These are phyloP conservation scores for Trichomonas vaginalis DNA, from an alignment of 208 protist genomes.

Conservation along the genomic window DNA sequence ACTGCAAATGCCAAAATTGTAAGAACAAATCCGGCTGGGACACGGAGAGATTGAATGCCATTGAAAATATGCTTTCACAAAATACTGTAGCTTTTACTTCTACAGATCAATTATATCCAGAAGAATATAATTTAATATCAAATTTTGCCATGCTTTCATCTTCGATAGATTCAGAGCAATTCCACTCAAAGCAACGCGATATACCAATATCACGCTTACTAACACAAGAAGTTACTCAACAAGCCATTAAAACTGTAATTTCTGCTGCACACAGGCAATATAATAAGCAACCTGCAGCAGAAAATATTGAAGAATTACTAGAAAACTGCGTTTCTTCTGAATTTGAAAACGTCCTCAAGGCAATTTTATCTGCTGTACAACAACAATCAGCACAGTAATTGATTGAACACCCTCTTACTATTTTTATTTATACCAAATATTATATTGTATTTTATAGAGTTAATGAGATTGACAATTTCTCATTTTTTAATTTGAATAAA, in stretches of 20 bases:
- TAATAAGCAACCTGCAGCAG: neutral
- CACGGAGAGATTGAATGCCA: neutral
- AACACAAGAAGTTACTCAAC: neutral
- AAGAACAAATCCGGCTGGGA: neutral
- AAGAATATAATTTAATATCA: neutral
- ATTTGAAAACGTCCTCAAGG: neutral
- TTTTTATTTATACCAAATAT: too few relatives aligned
- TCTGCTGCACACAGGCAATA: neutral
- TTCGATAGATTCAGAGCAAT: neutral
- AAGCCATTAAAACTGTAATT: neutral
- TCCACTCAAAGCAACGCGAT: neutral
- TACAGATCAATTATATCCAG: neutral
- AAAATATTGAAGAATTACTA: neutral
- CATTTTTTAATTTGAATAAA: too few relatives aligned
- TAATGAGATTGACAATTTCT: too few relatives aligned
- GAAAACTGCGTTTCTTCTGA: neutral
- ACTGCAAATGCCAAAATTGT: neutral
- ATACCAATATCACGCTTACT: neutral
- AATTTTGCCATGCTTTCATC: conserved; percentile 14
- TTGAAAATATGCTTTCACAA: neutral
- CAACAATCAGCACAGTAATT: neutral
- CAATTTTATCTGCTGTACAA: neutral
- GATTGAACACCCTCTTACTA: too few relatives aligned
- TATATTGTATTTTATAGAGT: too few relatives aligned
- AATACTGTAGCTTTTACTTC: neutral